Evolutionary conservation across 2,329 filamentous ascomycete species (phyloP), one percentile per base, ranked within the genome.

Genomic region (Aspergillus fumigatiaffinis): DNA sequence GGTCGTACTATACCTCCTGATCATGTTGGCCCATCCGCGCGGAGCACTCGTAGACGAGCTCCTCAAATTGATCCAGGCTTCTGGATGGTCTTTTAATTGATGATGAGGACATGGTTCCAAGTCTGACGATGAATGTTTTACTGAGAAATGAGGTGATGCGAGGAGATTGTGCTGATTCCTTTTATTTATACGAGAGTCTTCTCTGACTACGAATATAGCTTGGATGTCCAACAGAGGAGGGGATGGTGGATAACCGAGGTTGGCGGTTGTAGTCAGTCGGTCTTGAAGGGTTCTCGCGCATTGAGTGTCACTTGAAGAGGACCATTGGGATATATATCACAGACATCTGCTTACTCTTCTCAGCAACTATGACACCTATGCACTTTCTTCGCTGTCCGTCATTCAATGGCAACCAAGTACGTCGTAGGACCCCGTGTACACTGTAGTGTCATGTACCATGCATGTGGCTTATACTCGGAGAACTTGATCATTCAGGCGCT

Each of bases 51-150:
- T 66, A 70, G 52, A 72, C 65, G 14, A 63, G 61, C 48, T 71
- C 54, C 46, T 73, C 71, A 61, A 73, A 73, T 51, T 72, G 65
- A 48, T 67, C 62, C 52, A 73, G 54, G 56, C 68, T 46, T 51
- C 69, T 66, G 49, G 63, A 49, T 7, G 68, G 68, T 2, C 56
- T 51, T 21, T 51, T 32, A 25, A 68, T 60, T 21, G 57, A 53
- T 21, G 57, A 53, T 32, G 63, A 58, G 17, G 65, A 56, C 63
- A 65, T 67, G 48, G 52, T 62, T 17, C 10, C 41, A 12, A 52
- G 38, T 28, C 41, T 35, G 26, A 32, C 26, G 42, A 44, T 42
- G 10, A 26, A 21, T 35, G 25, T 20, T 48, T 23, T 14, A 23
- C 28, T 17, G 23, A 21, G 35, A 25, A 42, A 14, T 1, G 9